A percentile compares a stretch with the other conserved stretches of the same genome.
Evolutionary conservation across 2,329 filamentous ascomycete species (phyloP).

Genomic region (Colletotrichum musae): DNA sequence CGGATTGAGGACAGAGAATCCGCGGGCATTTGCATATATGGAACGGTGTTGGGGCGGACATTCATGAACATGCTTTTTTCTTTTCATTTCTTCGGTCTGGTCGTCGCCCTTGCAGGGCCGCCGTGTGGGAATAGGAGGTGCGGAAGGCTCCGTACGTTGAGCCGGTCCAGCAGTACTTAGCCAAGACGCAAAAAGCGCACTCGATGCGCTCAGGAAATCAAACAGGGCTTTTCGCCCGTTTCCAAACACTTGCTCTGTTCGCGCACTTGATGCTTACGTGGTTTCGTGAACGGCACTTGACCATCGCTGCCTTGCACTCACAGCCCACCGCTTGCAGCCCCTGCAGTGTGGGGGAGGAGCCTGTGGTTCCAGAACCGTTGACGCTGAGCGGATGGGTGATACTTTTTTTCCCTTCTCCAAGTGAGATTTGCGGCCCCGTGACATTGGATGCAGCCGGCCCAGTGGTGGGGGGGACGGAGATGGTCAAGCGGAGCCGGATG

Average conservation of each 20-base stretch:
- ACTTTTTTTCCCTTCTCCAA: too few species aligned
- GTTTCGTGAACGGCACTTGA: conserved; percentile 20
- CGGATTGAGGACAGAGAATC: conserved; percentile 38
- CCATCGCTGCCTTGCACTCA: neutral
- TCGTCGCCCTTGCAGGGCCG: conserved; percentile 20
- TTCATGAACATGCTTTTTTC: conserved; percentile 28
- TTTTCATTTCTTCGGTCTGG: conserved; percentile 4
- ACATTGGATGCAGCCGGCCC: conserved; percentile 28
- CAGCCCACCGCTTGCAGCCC: neutral
- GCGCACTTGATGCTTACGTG: conserved; percentile 1
- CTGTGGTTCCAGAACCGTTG: conserved; percentile 28
- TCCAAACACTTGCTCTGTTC: conserved; percentile 26
- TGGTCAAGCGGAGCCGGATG: conserved; percentile 1
- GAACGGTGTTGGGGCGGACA: conserved; percentile 36
- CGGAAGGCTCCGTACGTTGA: conserved; percentile 8
- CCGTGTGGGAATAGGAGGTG: conserved; percentile 16
- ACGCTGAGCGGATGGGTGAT: neutral
- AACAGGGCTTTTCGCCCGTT: conserved; percentile 22
- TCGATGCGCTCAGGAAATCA: conserved; percentile 10
- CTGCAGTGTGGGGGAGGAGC: conserved; percentile 13
- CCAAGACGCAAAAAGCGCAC: conserved; percentile 17
- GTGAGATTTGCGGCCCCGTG: conserved; percentile 23
- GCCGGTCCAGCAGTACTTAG: conserved; percentile 24
- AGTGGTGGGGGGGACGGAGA: conserved; percentile 12
- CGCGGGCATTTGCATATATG: conserved; percentile 41